phyloP scores from a whole-genome alignment of 345 rosid species.

The Hirschfeldia incana region DNA sequence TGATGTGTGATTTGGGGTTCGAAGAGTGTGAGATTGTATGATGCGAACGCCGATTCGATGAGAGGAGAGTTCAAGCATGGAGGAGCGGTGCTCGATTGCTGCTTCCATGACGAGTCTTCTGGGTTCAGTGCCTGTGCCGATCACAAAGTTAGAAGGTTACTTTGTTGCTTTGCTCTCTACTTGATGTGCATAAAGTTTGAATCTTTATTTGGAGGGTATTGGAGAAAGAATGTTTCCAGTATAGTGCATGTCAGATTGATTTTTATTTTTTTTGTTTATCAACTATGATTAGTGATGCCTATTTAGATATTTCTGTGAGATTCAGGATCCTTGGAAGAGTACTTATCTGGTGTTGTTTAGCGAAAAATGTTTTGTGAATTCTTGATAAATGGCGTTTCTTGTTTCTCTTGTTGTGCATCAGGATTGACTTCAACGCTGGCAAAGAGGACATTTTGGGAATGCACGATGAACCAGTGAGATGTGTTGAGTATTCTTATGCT shows the following conservation, averaged over 20 bases:
- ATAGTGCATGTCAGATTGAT: not conserved
- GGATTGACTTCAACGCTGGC: constrained; percentile 76
- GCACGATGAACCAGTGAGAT: constrained; percentile 89
- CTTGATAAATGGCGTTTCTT: not conserved
- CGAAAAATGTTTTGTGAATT: not conserved
- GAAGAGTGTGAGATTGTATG: constrained; percentile 78
- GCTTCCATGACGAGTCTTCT: constrained; percentile 96
- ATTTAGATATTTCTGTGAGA: too few species aligned
- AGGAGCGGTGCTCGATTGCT: constrained; percentile 91
- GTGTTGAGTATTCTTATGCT: constrained; percentile 92
- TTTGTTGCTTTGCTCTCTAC: not conserved
- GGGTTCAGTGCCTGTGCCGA: constrained; percentile 89
- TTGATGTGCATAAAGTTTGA: not conserved
- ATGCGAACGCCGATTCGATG: constrained; percentile 68
- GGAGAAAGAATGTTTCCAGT: not conserved
- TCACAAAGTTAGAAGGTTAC: constrained; percentile 71
- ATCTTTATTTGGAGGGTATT: not conserved
- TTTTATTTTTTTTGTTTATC: too few species aligned
- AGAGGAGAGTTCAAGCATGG: constrained; percentile 94
- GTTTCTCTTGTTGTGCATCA: constrained; percentile 41
- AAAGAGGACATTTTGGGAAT: constrained; percentile 86
- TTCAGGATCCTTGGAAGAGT: not conserved
- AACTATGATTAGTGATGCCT: too few species aligned
- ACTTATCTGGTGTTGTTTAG: not conserved
- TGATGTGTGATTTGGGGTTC: not conserved